Evolutionary conservation across 2,329 filamentous ascomycete species (phyloP).

Genomic region (Xylariaceae sp.): DNA sequence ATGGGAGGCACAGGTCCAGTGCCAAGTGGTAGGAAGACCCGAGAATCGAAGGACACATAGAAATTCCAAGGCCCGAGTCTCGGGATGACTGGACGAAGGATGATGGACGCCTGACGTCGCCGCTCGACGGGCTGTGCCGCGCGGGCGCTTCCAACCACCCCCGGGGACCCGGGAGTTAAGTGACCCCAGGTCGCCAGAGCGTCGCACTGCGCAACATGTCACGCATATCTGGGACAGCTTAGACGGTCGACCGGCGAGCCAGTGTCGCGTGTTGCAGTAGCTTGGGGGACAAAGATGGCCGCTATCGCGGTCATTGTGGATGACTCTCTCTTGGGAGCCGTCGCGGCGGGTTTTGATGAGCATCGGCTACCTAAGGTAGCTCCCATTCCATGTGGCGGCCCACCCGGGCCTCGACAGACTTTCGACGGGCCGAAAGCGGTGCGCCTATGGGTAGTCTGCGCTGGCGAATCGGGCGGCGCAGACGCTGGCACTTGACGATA

Average conservation of each 20-base stretch:
- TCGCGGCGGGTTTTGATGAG: neutral
- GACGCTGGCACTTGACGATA: slow-evolving; percentile 8
- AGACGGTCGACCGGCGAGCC: too few species aligned
- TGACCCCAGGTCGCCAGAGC: too few species aligned
- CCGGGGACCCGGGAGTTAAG: too few species aligned
- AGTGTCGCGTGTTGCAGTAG: slow-evolving; percentile 2
- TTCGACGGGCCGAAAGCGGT: slow-evolving; percentile 8
- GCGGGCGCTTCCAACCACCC: slow-evolving; percentile 13
- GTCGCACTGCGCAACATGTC: too few species aligned
- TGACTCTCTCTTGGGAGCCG: neutral
- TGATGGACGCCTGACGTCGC: slow-evolving; percentile 8
- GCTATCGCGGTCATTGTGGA: neutral
- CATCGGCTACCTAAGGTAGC: neutral
- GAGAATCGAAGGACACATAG: neutral
- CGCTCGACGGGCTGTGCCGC: slow-evolving; percentile 16
- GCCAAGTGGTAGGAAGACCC: too few species aligned
- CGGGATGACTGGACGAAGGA: neutral
- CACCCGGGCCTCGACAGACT: slow-evolving; percentile 2
- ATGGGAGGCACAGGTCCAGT: too few species aligned
- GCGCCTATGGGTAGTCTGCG: slow-evolving; percentile 5
- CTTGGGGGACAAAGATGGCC: neutral
- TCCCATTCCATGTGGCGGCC: slow-evolving; percentile 3
- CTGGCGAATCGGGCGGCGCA: slow-evolving; percentile 6
- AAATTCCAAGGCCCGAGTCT: neutral
- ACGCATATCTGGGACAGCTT: too few species aligned